Conservation (phyloP, 768 basidiomycete genomes). For the Chalciporus pseudorubinellus region DNA sequence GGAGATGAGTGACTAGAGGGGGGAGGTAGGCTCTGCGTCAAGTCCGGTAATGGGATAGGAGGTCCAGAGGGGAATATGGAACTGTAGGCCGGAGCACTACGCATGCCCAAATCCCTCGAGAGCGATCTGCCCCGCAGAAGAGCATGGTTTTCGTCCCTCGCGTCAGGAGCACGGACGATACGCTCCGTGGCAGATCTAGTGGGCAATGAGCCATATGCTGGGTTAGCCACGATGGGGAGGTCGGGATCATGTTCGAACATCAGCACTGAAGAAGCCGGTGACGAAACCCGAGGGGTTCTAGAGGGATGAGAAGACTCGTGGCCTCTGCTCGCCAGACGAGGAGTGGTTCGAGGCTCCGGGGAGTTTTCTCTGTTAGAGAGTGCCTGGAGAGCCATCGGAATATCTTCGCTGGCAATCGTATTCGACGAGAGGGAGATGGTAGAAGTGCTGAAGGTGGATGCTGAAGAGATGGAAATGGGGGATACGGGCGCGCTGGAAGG, state of each 20-base stretch:
- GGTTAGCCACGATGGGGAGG: constrained; percentile 22
- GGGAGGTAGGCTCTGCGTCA: constrained; percentile 25
- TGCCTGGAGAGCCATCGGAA: constrained; percentile 12
- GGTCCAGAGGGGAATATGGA: constrained; percentile 34
- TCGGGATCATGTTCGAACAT: constrained; percentile 30
- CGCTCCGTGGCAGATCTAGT: constrained; percentile 33
- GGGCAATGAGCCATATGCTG: constrained; percentile 20
- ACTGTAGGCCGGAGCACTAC: constrained; percentile 34
- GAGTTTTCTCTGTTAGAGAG: constrained; percentile 19
- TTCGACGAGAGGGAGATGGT: constrained; percentile 19
- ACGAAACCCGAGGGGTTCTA: constrained; percentile 23
- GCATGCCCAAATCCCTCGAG: constrained; percentile 31
- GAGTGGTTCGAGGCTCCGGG: constrained; percentile 17
- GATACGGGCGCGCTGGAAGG: constrained; percentile 34
- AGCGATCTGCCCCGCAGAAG: constrained; percentile 32
- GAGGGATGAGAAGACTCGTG: constrained; percentile 16
- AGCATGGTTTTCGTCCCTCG: constrained; percentile 26
- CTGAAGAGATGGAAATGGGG: constrained; percentile 28
- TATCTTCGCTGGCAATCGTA: constrained; percentile 18
- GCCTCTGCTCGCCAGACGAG: constrained; percentile 15
- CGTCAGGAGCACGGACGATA: constrained; percentile 28
- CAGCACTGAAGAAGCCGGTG: constrained; percentile 18
- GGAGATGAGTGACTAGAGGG: constrained; percentile 24
- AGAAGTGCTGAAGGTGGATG: constrained; percentile 26
- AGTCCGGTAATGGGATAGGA: constrained; percentile 25